These are phyloP conservation scores for Microascus cirrosus DNA, from an alignment of 2,329 filamentous ascomycete species.

Conservation along the genomic window DNA sequence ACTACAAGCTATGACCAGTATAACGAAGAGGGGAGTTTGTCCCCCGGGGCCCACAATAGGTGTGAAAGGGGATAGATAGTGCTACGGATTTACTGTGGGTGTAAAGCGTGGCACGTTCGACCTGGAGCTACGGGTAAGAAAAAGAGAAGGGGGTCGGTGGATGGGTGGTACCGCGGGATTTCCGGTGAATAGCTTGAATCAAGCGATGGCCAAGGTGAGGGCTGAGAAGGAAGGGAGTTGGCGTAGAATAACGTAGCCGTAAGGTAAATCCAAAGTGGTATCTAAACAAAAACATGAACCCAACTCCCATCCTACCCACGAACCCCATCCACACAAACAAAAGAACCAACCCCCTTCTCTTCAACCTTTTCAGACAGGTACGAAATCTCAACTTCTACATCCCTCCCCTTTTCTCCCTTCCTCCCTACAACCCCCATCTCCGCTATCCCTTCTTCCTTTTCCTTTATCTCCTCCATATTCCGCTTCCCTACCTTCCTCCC, in stretches of 20 bases:
- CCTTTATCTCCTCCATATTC: no score
- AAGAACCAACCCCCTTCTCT: neutral
- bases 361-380: constrained; percentile 4
- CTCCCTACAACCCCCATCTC: neutral
- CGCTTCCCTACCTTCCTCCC: neutral
- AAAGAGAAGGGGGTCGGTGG: no score
- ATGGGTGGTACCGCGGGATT: no score
- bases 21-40: no score
- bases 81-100: no score
- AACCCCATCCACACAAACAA: constrained; percentile 1
- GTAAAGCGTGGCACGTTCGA: no score
- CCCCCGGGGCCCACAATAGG: no score
- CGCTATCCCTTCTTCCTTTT: no score
- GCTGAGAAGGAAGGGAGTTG: neutral
- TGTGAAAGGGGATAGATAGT: no score
- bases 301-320: neutral
- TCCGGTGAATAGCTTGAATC: no score
- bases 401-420: neutral
- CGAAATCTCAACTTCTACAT: neutral
- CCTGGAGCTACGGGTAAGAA: no score
- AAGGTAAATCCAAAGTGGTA: neutral
- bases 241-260: neutral
- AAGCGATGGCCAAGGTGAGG: neutral
- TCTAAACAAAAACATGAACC: neutral
- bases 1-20: no score